Evolutionary conservation across 2,329 filamentous ascomycete genomes (phyloP).

Genomic region (Fusarium camptoceras): DNA sequence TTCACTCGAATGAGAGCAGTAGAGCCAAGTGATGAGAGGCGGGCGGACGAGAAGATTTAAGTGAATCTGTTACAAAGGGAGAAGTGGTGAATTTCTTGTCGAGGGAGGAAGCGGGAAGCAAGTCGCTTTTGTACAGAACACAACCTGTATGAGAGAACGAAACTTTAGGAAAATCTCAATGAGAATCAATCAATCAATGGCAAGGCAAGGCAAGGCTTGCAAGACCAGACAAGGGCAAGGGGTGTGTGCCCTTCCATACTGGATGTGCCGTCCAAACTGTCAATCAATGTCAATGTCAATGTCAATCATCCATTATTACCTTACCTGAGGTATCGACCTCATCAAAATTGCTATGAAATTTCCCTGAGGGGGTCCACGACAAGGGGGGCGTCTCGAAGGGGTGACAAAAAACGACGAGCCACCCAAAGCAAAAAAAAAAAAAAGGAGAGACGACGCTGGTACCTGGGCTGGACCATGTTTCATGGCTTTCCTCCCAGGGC

Average conservation of each 20-base stretch:
- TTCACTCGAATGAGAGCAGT: slow-evolving; percentile 26
- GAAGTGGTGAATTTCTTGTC: slow-evolving; percentile 35
- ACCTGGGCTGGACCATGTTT: slow-evolving; percentile 42
- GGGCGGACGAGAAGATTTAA: slow-evolving; percentile 23
- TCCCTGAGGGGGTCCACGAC: slow-evolving; percentile 22
- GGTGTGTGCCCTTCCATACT: slow-evolving; percentile 3
- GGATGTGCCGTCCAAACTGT: slow-evolving; percentile 14
- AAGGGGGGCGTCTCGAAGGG: slow-evolving; percentile 25
- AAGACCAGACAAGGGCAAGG: slow-evolving; percentile 25
- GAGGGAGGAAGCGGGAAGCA: slow-evolving; percentile 39
- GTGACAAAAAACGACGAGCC: slow-evolving; percentile 37
- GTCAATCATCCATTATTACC: slow-evolving; percentile 23
- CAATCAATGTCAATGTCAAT: slow-evolving; percentile 17
- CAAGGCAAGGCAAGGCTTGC: slow-evolving; percentile 21
- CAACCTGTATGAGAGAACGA: slow-evolving; percentile 20
- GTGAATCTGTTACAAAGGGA: slow-evolving; percentile 35
- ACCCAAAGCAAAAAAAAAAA: slow-evolving; percentile 30
- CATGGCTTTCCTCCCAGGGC: slow-evolving; percentile 36
- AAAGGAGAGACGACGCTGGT: slow-evolving; percentile 32
- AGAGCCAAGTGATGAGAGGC: neutral
- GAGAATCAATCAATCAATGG: slow-evolving; percentile 13
- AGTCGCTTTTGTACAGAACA: slow-evolving; percentile 43
- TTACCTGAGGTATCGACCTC: slow-evolving; percentile 35
- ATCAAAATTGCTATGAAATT: slow-evolving; percentile 41
- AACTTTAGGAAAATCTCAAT: slow-evolving; percentile 26